Evolutionary conservation across 148 eudicot genomes (phyloP).

Genomic region (Vaccinium corymbosum): DNA sequence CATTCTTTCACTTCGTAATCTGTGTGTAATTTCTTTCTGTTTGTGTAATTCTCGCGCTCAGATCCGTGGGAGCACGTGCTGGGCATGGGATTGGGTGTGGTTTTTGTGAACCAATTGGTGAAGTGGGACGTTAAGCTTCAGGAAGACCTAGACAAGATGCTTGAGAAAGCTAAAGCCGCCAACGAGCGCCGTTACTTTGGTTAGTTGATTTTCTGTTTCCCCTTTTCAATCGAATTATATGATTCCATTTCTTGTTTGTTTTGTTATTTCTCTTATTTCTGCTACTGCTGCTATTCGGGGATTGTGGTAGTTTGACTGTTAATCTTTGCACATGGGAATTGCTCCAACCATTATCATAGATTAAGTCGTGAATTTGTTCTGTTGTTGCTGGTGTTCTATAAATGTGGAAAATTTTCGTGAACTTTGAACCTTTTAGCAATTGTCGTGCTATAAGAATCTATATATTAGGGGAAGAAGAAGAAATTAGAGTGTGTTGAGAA

Average conservation of each 20-base stretch:
- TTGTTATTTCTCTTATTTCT: not conserved
- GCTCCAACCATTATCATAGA: not conserved
- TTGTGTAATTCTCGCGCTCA: constrained; percentile 8
- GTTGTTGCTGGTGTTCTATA: not conserved
- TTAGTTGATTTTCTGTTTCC: constrained; percentile 10
- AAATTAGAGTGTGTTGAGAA: not conserved
- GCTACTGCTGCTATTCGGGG: not conserved
- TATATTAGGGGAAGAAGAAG: not conserved
- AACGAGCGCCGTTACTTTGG: constrained; percentile 95
- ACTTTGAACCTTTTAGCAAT: not conserved
- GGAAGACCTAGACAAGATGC: constrained; percentile 83
- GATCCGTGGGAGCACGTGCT: constrained; percentile 99
- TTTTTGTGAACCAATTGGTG: constrained; percentile 74
- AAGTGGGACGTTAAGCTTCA: constrained; percentile 82
- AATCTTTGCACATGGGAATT: not conserved
- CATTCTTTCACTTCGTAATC: not conserved
- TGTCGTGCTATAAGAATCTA: not conserved
- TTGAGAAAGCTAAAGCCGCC: constrained; percentile 83
- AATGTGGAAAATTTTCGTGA: not conserved
- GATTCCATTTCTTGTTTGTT: not conserved
- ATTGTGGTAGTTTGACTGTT: not conserved
- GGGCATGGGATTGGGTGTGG: constrained; percentile 91
- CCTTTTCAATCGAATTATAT: not conserved
- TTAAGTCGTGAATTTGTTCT: not conserved
- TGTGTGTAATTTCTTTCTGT: not conserved